Evolutionary conservation across 2,329 filamentous ascomycete genomes (phyloP).

Genomic region (Alternaria triticina): DNA sequence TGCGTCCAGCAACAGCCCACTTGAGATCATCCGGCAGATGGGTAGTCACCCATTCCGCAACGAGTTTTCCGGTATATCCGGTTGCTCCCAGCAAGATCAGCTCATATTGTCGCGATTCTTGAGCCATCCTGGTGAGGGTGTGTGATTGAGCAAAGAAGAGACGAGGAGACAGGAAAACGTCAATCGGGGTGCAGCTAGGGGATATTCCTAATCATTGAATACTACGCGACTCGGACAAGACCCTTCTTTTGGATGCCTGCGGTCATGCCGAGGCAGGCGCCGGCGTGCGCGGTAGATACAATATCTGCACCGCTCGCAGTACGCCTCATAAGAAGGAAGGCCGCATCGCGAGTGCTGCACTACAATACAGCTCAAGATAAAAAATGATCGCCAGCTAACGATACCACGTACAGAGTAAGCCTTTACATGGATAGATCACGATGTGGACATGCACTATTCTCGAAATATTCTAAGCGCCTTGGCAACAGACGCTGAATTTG

Average conservation of each 20-base stretch:
- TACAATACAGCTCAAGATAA: not conserved
- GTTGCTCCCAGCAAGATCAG: constrained; percentile 71
- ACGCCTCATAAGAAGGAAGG: not conserved
- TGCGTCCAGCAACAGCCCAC: constrained; percentile 89
- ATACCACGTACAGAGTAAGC: not conserved
- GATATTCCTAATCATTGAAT: constrained; percentile 19
- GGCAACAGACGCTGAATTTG: constrained; percentile 6
- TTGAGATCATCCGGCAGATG: constrained; percentile 76
- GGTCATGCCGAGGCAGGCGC: constrained; percentile 22
- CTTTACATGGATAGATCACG: not conserved
- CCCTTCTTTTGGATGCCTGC: constrained; percentile 27
- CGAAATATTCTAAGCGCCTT: constrained; percentile 1
- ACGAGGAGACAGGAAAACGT: constrained; percentile 3
- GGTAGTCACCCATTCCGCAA: constrained; percentile 75
- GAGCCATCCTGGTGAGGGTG: constrained; percentile 28
- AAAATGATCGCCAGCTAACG: not conserved
- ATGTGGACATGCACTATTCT: not conserved
- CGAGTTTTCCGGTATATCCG: constrained; percentile 83
- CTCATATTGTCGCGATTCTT: constrained; percentile 63
- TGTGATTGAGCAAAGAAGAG: constrained; percentile 7
- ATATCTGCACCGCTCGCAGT: not conserved
- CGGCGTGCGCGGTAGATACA: constrained; percentile 10
- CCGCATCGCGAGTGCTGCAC: not conserved
- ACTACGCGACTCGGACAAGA: constrained; percentile 22
- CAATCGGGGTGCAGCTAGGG: not conserved